Percentiles rank a stretch among this genome's conserved stretches.
These are phyloP conservation scores for Hanseniaspora guilliermondii DNA, from an alignment of 805 yeast genomes.

Conservation along the genomic window DNA sequence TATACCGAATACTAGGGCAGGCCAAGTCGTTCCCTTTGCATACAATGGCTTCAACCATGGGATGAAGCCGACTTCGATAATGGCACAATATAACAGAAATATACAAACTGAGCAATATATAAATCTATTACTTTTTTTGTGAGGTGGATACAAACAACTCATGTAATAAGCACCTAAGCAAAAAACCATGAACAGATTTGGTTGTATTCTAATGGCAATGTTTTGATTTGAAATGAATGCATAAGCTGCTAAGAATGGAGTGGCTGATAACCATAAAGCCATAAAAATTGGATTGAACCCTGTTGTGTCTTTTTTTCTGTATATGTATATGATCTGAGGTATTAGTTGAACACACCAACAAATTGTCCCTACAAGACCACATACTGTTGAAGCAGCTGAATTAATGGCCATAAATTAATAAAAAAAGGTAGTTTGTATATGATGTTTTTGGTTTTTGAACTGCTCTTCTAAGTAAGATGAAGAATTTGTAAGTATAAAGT, in stretches of 20 bases:
- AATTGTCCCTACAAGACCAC: constrained; percentile 82
- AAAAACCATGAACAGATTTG: constrained; percentile 65
- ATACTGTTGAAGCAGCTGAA: constrained; percentile 50
- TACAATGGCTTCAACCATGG: constrained; percentile 52
- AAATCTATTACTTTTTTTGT: constrained; percentile 26
- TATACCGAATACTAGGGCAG: constrained; percentile 66
- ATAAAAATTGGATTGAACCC: constrained; percentile 86
- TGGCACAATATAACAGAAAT: constrained; percentile 36
- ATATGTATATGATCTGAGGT: constrained; percentile 74
- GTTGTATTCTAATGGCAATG: constrained; percentile 74
- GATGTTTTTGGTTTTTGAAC: too few relatives aligned
- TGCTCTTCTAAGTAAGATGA: too few relatives aligned
- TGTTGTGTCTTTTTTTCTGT: constrained; percentile 60
- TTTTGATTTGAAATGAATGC: constrained; percentile 60
- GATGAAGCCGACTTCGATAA: constrained; percentile 57
- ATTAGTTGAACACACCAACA: constrained; percentile 86
- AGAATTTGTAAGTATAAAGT: neutral
- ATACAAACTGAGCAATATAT: neutral
- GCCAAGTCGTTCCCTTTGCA: constrained; percentile 51
- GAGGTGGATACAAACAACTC: constrained; percentile 64
- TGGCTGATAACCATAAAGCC: constrained; percentile 67
- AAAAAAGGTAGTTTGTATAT: neutral
- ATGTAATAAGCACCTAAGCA: constrained; percentile 59
- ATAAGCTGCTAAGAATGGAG: constrained; percentile 78
- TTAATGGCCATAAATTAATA: constrained; percentile 12